Percentiles rank a stretch among this genome's conserved stretches.
phyloP scores from a whole-genome alignment of 2,329 filamentous ascomycete genomes.

The Helotiales sp. region DNA sequence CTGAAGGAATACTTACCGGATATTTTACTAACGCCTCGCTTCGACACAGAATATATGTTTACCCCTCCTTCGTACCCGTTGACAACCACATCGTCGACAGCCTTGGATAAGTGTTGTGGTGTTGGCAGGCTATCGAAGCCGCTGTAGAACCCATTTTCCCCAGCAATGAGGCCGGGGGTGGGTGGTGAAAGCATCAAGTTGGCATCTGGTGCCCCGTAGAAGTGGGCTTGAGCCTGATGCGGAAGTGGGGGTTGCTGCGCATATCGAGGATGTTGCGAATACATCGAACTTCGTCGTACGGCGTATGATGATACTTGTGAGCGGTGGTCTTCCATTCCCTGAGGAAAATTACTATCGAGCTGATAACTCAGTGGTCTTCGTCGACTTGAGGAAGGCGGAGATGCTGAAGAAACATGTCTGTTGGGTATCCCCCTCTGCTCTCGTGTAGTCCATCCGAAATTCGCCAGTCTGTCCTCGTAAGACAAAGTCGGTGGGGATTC shows the following conservation, averaged over 20 bases:
- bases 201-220: slow-evolving; percentile 75
- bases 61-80: slow-evolving; percentile 82
- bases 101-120: slow-evolving; percentile 39
- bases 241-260: slow-evolving; percentile 67
- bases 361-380: slow-evolving; percentile 61
- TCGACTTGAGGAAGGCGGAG: slow-evolving; percentile 43
- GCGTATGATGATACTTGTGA: slow-evolving; percentile 49
- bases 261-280: slow-evolving; percentile 55
- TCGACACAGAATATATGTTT: slow-evolving; percentile 75
- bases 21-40: slow-evolving; percentile 71
- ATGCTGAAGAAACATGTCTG: slow-evolving; percentile 39
- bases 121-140: slow-evolving; percentile 75
- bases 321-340: slow-evolving; percentile 54
- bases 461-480: slow-evolving; percentile 40
- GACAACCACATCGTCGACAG: slow-evolving; percentile 68
- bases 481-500: slow-evolving; percentile 49
- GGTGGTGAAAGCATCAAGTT: slow-evolving; percentile 61
- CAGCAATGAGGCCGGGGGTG: slow-evolving; percentile 62
- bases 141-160: slow-evolving; percentile 76
- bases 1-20: slow-evolving; percentile 50
- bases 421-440: slow-evolving; percentile 39
- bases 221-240: slow-evolving; percentile 77
- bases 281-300: slow-evolving; percentile 56
- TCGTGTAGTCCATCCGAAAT: slow-evolving; percentile 39
- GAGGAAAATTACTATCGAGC: slow-evolving; percentile 36